These are phyloP conservation scores for Arthrobotrys pseudoclavata DNA, from an alignment of 2,329 filamentous ascomycete species.

Conservation along the genomic window DNA sequence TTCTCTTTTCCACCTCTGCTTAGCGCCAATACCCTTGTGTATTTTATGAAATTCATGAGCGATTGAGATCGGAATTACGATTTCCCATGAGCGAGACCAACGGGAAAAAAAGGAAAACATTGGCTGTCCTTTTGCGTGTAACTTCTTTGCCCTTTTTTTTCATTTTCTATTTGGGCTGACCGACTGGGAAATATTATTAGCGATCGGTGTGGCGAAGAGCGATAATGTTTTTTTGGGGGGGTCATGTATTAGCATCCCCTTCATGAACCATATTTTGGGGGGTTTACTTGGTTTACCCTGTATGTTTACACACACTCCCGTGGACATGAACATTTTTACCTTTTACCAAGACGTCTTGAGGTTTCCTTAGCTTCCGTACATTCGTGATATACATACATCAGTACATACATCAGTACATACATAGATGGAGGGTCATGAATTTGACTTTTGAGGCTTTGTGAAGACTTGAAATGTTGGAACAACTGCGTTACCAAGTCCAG, in stretches of 20 bases:
- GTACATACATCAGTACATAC: background rate
- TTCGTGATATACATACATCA: conserved; percentile 3
- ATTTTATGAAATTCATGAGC: conserved; percentile 60
- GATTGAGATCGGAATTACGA: conserved; percentile 58
- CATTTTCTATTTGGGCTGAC: conserved; percentile 9
- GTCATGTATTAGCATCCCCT: conserved; percentile 8
- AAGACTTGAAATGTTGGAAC: conserved; percentile 9
- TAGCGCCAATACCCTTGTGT: conserved; percentile 60
- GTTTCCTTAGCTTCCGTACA: conserved; percentile 5
- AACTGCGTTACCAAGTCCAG: conserved; percentile 3
- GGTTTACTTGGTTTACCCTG: conserved; percentile 36
- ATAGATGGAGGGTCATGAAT: background rate
- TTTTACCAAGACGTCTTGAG: conserved; percentile 28
- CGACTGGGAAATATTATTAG: conserved; percentile 24
- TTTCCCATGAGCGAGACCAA: conserved; percentile 43
- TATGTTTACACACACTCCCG: conserved; percentile 50
- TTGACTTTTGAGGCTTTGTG: background rate
- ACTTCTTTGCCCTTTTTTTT: conserved; percentile 7
- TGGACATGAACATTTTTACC: conserved; percentile 43
- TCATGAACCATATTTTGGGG: conserved; percentile 39
- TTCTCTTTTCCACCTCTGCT: conserved; percentile 54
- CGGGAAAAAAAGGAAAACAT: conserved; percentile 19
- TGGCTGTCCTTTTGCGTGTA: conserved; percentile 26
- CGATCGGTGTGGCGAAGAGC: conserved; percentile 12
- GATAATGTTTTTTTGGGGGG: conserved; percentile 12